Base-by-base conservation (phyloP, 805 yeast genomes). In the Metschnikowia matae region DNA sequence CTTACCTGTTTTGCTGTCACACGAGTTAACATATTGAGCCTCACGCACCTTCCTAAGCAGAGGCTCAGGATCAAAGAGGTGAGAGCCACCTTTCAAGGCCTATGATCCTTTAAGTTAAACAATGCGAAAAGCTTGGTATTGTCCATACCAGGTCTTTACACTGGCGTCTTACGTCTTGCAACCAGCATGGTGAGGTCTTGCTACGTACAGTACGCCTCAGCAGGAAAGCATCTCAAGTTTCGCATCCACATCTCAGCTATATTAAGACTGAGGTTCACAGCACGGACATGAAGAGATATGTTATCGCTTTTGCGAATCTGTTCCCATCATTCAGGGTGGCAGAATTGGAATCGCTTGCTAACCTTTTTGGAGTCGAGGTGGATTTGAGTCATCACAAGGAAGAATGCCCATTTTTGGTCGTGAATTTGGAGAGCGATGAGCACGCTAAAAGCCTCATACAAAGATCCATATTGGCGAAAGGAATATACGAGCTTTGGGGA, bases 401-500 rank as follows among this genome's bases (percentile, higher is more conserved):
- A 40, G 67, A 70, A 3, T 75, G 59, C 41, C 98, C 98, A 3
- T 91, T 89, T 61, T 62, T 91, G 52, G 69, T 81, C 2, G 85
- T 91, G 1, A 76, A 82, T 17, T 69, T 94, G 36, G 80, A 79
- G 31, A 74, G 77, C 58, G 96, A 87, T 57, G 76, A 78, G 11
- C 79, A 80, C 38, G 99, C 98, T 0, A 59, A 60, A 6, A 71
- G 77, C 44, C 75, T 89, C 64, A 73, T 90, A 17, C 69, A 73
- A 40, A 70, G 97, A 54, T 80, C 95, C 2, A 77, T 92, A 14
- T 68, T 92, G 37, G 75, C 85, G 3, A 79, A 83, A 51, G 88
- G 88, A 0, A 82, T 92, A 32, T 94, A 89, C 63, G 96, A 91
- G 59, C 67, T 87, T 3, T 90, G 94, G 89, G 96, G 96, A 0